Evolutionary conservation across 2,329 filamentous ascomycete species (phyloP), one percentile per base, ranked within the genome.

Genomic region (Trichothecium roseum): DNA sequence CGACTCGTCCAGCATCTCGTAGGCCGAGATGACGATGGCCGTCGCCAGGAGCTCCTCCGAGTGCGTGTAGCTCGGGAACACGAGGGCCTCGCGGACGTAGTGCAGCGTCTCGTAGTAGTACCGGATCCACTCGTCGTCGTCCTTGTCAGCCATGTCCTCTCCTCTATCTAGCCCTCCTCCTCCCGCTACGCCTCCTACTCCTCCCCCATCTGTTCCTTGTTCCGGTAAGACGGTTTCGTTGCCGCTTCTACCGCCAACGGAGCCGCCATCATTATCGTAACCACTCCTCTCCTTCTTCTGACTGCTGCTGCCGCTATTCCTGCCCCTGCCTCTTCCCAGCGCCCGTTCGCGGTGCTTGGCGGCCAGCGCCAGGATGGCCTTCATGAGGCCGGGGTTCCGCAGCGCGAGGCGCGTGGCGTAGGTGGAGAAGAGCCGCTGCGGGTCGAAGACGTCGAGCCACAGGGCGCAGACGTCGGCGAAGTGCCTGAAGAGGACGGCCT

Each of bases 101-200:
- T 72, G 68, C 1, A 78, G 55, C 0, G 72, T 75, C 45, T 78
- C 71, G 45, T 73, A 70, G 47, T 78, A 78, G 42, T 75, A 78
- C 2, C 40, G 31, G 13, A 42, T 40, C n/a, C n/a, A n/a, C n/a
- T n/a, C n/a, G n/a, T n/a, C n/a, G n/a, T n/a, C n/a, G n/a, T n/a
- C n/a, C n/a, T n/a, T n/a, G n/a, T n/a, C n/a, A n/a, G n/a, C n/a
- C n/a, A n/a, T n/a, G n/a, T n/a, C n/a, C n/a, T n/a, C n/a, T n/a
- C n/a, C n/a, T n/a, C n/a, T n/a, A n/a, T n/a, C n/a, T n/a, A n/a
- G n/a, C n/a, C n/a, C n/a, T n/a, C n/a, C n/a, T n/a, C n/a, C n/a
- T n/a, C n/a, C n/a, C n/a, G n/a, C n/a, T n/a, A n/a, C n/a, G n/a
- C n/a, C n/a, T n/a, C n/a, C n/a, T n/a, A n/a, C n/a, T n/a, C n/a